Base-by-base conservation (phyloP, 306 rosid genomes). In the Bauhinia variegata region DNA sequence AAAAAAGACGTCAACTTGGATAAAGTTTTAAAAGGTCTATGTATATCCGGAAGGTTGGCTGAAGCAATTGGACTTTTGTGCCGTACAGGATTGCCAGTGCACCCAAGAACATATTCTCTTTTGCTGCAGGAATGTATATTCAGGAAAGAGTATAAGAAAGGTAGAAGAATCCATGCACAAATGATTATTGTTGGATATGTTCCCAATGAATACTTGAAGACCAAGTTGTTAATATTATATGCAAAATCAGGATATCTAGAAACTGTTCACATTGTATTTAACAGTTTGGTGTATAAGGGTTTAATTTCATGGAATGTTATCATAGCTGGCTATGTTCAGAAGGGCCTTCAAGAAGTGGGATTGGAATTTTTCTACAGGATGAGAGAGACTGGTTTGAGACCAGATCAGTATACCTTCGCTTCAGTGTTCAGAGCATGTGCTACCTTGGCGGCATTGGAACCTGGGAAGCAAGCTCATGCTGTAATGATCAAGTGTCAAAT, bases 361-460 rank as follows among this genome's bases (percentile, higher is more conserved):
- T 77, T 88, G 83, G 73, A 72, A 55, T 67, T 80, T 39, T 86
- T 84, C 78, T 55, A 38, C 70, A 54, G 63, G 66, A 84, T 91
- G 96, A 91, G 93, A 78, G 83, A 42, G 70, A 36, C 78, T 72
- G 93, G 93, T 52, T 43, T 88, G 60, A 59, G 73, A 48, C 97
- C 96, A 28, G 93, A 91, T 61, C 93, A 84, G 54, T 84, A 80
- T 76, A 88, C 89, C 61, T 88, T 88, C 59, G 87, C 92, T 44
- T 91, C 97, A 4, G 88, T 86, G 55, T 79, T 85, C 59, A 85
- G 84, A 70, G 88, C 91, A n/a, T 88, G 84, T 79, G 86, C 95
- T 41, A 61, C 79, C 75, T 63, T 89, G 80, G 92, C 95, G 11
- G 75, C 86, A 51, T 73, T 89, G 43, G 86, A 83, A 76, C 88